Percentiles rank a stretch among this genome's conserved stretches.
Evolutionary conservation across 345 rosid species (phyloP).

Genomic region (Gossypium bickii): DNA sequence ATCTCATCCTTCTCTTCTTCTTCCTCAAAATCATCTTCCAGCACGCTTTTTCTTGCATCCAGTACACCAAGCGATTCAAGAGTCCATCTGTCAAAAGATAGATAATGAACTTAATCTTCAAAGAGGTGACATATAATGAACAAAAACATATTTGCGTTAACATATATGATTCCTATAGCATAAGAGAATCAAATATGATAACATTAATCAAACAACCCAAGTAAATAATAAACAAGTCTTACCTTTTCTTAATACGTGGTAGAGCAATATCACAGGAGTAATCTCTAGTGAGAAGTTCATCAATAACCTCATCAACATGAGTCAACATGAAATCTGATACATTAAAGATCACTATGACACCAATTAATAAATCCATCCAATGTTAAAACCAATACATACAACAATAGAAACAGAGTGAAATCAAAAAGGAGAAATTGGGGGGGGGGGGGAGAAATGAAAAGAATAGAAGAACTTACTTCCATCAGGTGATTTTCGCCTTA

Average conservation of each 20-base stretch:
- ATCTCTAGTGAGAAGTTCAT: constrained; percentile 77
- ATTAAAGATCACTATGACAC: not conserved
- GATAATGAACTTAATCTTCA: not conserved
- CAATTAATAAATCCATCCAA: not conserved
- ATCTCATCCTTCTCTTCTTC: constrained; percentile 93
- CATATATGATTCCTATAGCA: not conserved
- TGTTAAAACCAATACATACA: not conserved
- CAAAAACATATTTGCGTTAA: not conserved
- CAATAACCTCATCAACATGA: constrained; percentile 82
- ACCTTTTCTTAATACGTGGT: constrained; percentile 90
- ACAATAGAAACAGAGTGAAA: not conserved
- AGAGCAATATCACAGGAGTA: constrained; percentile 85
- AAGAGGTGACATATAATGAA: not conserved
- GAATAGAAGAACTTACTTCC: constrained; percentile 48
- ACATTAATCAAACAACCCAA: not conserved
- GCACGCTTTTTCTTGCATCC: constrained; percentile 81
- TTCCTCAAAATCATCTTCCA: constrained; percentile 97
- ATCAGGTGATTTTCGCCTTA: constrained; percentile 57
- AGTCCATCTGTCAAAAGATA: constrained; percentile 29
- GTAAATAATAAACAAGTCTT: constrained; percentile 6
- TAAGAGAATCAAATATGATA: not conserved
- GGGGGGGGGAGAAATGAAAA: not conserved
- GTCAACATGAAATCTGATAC: constrained; percentile 52
- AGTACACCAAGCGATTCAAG: constrained; percentile 54
- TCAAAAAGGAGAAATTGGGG: not conserved